Percentiles rank a stretch among this genome's conserved stretches.
These are phyloP conservation scores for Penstemon newberryi DNA, from an alignment of 257 asterid species.

Conservation along the genomic window DNA sequence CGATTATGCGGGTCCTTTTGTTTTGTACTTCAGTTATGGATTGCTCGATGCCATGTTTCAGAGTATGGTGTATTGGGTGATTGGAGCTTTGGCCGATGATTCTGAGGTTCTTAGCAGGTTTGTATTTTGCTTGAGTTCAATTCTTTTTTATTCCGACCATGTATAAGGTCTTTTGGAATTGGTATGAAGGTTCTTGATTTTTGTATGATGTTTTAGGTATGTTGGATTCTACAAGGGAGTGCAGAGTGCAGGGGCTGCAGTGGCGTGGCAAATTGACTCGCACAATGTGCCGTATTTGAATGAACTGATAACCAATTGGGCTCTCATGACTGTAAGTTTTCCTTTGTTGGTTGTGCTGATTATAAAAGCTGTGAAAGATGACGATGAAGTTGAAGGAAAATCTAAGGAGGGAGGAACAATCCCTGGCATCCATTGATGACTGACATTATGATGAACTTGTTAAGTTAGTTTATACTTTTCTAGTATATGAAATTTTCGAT, in stretches of 20 bases:
- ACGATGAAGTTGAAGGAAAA: conserved; percentile 35
- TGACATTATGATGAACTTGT: not conserved
- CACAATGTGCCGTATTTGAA: conserved; percentile 44
- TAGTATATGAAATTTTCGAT: conserved; percentile 7
- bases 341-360: conserved; percentile 55
- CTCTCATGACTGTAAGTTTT: conserved; percentile 51
- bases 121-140: not conserved
- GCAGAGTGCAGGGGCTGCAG: conserved; percentile 76
- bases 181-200: not conserved
- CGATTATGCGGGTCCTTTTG: conserved; percentile 76
- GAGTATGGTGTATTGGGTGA: conserved; percentile 89
- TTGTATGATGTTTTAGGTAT: conserved; percentile 34
- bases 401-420: conserved; percentile 23
- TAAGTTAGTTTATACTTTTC: not conserved
- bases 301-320: conserved; percentile 57
- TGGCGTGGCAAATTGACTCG: conserved; percentile 70
- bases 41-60: conserved; percentile 94
- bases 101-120: conserved; percentile 92
- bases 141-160: not conserved
- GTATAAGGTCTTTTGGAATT: not conserved
- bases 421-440: conserved; percentile 41
- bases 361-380: conserved; percentile 56
- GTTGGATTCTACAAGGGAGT: conserved; percentile 66
- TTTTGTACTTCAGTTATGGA: conserved; percentile 82
- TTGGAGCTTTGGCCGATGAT: conserved; percentile 88